phyloP scores from a whole-genome alignment of 2,329 filamentous ascomycete species.

The Volutella citrinella region DNA sequence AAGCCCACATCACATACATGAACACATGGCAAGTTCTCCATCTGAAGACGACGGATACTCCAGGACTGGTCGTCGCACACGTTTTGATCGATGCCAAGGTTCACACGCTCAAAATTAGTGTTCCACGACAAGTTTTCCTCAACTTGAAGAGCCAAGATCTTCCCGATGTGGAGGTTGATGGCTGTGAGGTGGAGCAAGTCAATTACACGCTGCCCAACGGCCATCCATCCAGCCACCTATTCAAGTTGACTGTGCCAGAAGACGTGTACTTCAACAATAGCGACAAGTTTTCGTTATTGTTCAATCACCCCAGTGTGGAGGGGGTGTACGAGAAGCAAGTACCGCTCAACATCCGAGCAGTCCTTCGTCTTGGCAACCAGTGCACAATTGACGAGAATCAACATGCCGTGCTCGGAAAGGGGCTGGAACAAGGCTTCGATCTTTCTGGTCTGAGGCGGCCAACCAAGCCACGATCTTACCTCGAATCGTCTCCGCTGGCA shows the following conservation, averaged over 20 bases:
- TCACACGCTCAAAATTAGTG: constrained; percentile 82
- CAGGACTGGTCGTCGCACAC: constrained; percentile 83
- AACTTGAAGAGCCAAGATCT: constrained; percentile 86
- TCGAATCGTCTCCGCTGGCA: constrained; percentile 69
- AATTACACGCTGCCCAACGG: constrained; percentile 92
- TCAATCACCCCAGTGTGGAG: constrained; percentile 92
- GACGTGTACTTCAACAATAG: constrained; percentile 81
- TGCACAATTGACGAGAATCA: constrained; percentile 94
- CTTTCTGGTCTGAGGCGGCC: constrained; percentile 70
- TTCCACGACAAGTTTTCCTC: constrained; percentile 84
- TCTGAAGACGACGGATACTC: constrained; percentile 75
- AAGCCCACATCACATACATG: constrained; percentile 85
- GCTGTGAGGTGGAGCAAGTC: constrained; percentile 88
- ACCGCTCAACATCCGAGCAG: constrained; percentile 79
- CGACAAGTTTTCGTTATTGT: constrained; percentile 76
- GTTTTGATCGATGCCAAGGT: constrained; percentile 93
- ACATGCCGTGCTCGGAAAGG: constrained; percentile 85
- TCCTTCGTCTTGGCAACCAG: constrained; percentile 84
- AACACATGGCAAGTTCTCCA: constrained; percentile 95
- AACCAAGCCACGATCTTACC: constrained; percentile 64
- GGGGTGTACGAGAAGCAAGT: constrained; percentile 96
- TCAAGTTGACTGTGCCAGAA: constrained; percentile 89
- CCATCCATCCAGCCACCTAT: constrained; percentile 88
- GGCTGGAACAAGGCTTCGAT: constrained; percentile 91
- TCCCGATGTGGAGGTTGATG: constrained; percentile 82